Evolutionary conservation across 805 yeast species (phyloP).

Genomic region (Barnettozyma californica): DNA sequence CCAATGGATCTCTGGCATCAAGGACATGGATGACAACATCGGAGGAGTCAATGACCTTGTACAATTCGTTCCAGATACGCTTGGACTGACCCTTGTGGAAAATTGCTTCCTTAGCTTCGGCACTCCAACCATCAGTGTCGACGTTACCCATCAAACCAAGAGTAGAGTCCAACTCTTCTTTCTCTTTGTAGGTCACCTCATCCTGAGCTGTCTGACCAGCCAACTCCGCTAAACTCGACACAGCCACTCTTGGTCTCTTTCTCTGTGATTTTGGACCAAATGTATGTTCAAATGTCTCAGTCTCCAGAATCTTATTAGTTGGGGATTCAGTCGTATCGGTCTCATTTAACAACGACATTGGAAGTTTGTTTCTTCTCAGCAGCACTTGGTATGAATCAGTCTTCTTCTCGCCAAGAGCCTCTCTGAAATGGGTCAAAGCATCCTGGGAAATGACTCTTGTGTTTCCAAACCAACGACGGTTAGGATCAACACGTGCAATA

Average conservation of each 20-base stretch:
- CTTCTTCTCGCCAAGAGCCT: conserved; percentile 83
- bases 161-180: conserved; percentile 67
- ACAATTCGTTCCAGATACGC: conserved; percentile 97
- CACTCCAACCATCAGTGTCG: conserved; percentile 73
- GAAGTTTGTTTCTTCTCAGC: conserved; percentile 83
- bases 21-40: conserved; percentile 56
- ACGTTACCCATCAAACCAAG: conserved; percentile 72
- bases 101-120: conserved; percentile 91
- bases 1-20: conserved; percentile 89
- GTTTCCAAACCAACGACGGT: conserved; percentile 96
- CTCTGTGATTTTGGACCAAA: conserved; percentile 96
- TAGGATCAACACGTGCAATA: conserved; percentile 90
- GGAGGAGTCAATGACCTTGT: conserved; percentile 94
- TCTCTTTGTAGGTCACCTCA: conserved; percentile 60
- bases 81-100: conserved; percentile 96
- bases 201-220: conserved; percentile 55
- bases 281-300: conserved; percentile 74
- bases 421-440: conserved; percentile 89
- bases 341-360: conserved; percentile 92
- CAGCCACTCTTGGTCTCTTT: conserved; percentile 79
- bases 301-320: conserved; percentile 74
- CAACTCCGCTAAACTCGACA: conserved; percentile 74
- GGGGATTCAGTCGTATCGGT: conserved; percentile 75
- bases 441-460: conserved; percentile 97
- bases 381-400: conserved; percentile 82